These are phyloP conservation scores for Microstroma glucosiphilum DNA, from an alignment of 1,284 basidiomycete species.

Conservation along the genomic window DNA sequence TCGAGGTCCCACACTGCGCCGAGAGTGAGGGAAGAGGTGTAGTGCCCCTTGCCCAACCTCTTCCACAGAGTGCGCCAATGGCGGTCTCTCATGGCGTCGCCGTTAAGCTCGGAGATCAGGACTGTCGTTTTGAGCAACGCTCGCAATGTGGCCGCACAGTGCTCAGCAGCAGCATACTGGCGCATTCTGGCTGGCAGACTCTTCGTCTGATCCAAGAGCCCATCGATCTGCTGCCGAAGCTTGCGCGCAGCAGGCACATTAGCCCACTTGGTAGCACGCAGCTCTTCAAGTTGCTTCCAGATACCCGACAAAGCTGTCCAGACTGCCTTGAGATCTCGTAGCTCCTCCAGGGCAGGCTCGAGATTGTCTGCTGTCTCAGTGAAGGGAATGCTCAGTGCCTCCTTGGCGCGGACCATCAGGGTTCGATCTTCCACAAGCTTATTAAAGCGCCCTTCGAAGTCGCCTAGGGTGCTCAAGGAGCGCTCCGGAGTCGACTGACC, in stretches of 20 bases:
- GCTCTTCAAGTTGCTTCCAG: conserved; percentile 85
- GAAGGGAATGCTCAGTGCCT: conserved; percentile 72
- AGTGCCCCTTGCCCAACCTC: conserved; percentile 57
- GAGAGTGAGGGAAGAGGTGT: conserved; percentile 71
- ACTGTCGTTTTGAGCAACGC: conserved; percentile 82
- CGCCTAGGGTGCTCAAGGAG: conserved; percentile 88
- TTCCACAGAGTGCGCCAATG: conserved; percentile 99
- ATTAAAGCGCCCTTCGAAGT: conserved; percentile 82
- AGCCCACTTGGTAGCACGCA: conserved; percentile 82
- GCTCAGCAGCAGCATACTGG: conserved; percentile 97
- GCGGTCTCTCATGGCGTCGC: conserved; percentile 91
- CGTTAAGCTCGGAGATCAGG: conserved; percentile 85
- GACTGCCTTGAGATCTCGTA: conserved; percentile 91
- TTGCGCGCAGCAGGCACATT: conserved; percentile 74
- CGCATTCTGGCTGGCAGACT: conserved; percentile 99
- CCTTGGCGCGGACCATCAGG: conserved; percentile 88
- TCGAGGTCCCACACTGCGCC: conserved; percentile 97
- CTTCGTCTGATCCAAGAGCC: conserved; percentile 78
- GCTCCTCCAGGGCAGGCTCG: conserved; percentile 86
- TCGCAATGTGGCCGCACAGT: conserved; percentile 84
- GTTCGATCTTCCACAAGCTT: conserved; percentile 88
- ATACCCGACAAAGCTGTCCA: conserved; percentile 98
- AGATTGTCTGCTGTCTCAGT: conserved; percentile 78
- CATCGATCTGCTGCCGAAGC: conserved; percentile 86
- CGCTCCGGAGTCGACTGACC: conserved; percentile 90